phyloP scores from a whole-genome alignment of 192 early-diverging fungal species.

The Chytriomyces confervae region DNA sequence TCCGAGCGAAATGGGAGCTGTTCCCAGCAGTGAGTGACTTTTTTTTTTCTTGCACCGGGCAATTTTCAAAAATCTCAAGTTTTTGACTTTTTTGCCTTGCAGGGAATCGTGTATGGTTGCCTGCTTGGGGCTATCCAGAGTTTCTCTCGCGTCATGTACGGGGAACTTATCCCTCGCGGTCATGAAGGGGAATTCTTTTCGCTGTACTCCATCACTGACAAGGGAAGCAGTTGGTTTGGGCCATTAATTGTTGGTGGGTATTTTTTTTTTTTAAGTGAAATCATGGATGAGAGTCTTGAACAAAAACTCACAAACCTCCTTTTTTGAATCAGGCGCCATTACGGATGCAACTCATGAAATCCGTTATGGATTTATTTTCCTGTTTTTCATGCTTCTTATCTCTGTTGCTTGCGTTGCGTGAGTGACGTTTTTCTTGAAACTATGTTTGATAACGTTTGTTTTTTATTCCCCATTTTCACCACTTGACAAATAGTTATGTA shows the following conservation, averaged over 20 bases:
- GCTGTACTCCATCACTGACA: slow-evolving; percentile 46
- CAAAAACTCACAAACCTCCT: too few species aligned
- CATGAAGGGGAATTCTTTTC: slow-evolving; percentile 48
- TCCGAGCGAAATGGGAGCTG: slow-evolving; percentile 34
- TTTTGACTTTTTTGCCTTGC: too few species aligned
- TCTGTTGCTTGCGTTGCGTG: neutral
- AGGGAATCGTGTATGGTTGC: slow-evolving; percentile 30
- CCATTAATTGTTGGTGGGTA: slow-evolving; percentile 38
- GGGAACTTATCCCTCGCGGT: slow-evolving; percentile 44
- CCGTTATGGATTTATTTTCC: slow-evolving; percentile 26
- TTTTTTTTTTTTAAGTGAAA: neutral
- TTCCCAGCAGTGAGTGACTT: neutral
- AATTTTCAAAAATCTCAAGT: too few species aligned
- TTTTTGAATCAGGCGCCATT: slow-evolving; percentile 48
- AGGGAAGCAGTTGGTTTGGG: slow-evolving; percentile 45
- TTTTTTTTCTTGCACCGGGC: too few species aligned
- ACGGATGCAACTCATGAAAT: slow-evolving; percentile 48
- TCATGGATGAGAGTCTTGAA: too few species aligned
- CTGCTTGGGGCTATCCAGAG: slow-evolving; percentile 38
- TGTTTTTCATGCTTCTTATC: slow-evolving; percentile 20
- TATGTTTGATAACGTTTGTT: neutral
- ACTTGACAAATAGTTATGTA: neutral
- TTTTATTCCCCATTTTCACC: neutral
- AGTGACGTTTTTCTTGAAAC: neutral
- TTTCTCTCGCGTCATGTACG: slow-evolving; percentile 36